Base-by-base conservation (phyloP, 495 filamentous ascomycete species). In the Symbiotaphrina buchneri region DNA sequence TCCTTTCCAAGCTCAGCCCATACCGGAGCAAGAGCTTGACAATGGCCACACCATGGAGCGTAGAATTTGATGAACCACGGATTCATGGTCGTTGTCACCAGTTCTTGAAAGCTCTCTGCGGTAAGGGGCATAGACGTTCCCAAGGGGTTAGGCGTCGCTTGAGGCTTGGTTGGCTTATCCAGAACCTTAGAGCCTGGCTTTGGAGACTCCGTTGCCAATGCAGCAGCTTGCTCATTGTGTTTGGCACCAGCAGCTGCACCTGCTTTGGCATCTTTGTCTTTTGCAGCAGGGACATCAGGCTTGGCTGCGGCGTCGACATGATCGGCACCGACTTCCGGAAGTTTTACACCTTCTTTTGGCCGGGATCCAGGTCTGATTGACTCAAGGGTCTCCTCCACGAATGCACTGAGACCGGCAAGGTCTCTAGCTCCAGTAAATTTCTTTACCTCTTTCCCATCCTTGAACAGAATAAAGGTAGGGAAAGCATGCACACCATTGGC, bases 61-160 rank as follows among this genome's bases (percentile, higher is more conserved):
- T 93, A 95, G 48, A 97, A 95, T 47, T 97, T 95, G 52, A 97
- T 71, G 43, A 97, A 93, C 87, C 87, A 97, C 10, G 83, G 74
- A 27, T 95, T 83, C 27, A 75, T 69, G 0, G 83, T 79, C 44
- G 71, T 75, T 3, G 81, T 91, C 16, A 97, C 84, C 18, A 69
- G 54, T 31, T 65, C 73, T 47, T 85, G 74, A 57, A 97, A 97
- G 37, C 56, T 74, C 45, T 95, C 85, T 15, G 77, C 71, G 13
- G 71, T 75, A 13, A 97, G 65, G 6, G 72, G 54, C 8, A 76
- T 56, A 10, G 81, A 90, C 5, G 58, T 54, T 11, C 87, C 87
- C 27, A 67, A 49, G 6, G 66, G 65, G 40, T 97, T 92, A 13
- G 74, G 69, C 1, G 65, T 65, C 38, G 46, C 43, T 35, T 63